Conservation (phyloP, 805 yeast species). For the Kazachstania martiniae region DNA sequence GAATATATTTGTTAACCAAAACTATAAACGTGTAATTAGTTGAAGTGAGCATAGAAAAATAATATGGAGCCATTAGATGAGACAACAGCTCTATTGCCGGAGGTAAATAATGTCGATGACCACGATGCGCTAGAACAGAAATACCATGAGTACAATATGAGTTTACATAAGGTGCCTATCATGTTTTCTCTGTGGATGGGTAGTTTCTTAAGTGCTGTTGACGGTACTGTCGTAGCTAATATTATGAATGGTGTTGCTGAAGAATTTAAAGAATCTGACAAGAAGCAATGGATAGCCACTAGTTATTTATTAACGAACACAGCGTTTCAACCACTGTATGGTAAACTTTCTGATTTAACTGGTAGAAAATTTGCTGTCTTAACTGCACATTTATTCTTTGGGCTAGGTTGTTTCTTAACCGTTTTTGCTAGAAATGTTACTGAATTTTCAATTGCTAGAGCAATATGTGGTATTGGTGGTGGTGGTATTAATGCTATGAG, state of each 20-base stretch:
- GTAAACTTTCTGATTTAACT: slow-evolving; percentile 45
- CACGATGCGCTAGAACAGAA: slow-evolving; percentile 13
- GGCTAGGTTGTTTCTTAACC: slow-evolving; percentile 37
- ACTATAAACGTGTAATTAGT: too few relatives aligned
- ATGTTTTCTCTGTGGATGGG: slow-evolving; percentile 36
- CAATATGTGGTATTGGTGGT: slow-evolving; percentile 84
- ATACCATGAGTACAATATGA: slow-evolving; percentile 19
- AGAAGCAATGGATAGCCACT: slow-evolving; percentile 57
- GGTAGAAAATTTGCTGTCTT: slow-evolving; percentile 39
- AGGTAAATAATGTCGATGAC: slow-evolving; percentile 2
- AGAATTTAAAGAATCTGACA: slow-evolving; percentile 37
- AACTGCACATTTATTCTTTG: slow-evolving; percentile 33
- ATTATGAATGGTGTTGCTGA: slow-evolving; percentile 39
- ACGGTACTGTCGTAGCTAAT: slow-evolving; percentile 38
- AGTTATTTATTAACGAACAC: slow-evolving; percentile 52
- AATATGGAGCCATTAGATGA: slow-evolving; percentile 15
- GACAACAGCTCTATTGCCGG: slow-evolving; percentile 9
- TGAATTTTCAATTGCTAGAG: slow-evolving; percentile 43
- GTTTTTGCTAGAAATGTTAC: slow-evolving; percentile 25
- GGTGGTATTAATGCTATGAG: slow-evolving; percentile 73
- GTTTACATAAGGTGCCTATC: slow-evolving; percentile 24
- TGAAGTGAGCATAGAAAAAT: too few relatives aligned
- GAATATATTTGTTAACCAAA: too few relatives aligned
- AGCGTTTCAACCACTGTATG: slow-evolving; percentile 58
- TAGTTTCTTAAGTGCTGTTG: slow-evolving; percentile 36